Evolutionary conservation across 2,329 filamentous ascomycete species (phyloP).

Genomic region (Xylariaceae sp.): DNA sequence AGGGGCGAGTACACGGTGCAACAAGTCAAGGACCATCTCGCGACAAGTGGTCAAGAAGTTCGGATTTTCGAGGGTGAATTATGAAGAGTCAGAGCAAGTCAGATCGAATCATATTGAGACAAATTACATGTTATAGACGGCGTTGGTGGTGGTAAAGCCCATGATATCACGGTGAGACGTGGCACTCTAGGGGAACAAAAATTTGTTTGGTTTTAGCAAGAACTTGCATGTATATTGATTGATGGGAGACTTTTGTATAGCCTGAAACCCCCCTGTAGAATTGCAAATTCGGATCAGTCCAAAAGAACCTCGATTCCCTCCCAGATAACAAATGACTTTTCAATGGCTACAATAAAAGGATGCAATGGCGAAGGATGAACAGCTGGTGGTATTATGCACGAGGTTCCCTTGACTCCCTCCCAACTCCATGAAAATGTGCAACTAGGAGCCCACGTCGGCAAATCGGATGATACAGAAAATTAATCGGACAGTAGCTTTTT

Average conservation of each 20-base stretch:
- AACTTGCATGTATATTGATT: conserved; percentile 16
- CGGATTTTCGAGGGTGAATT: conserved; percentile 65
- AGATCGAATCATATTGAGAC: background rate
- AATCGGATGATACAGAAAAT: background rate
- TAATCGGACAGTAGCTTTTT: background rate
- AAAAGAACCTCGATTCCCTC: conserved; percentile 7
- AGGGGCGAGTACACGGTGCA: conserved; percentile 89
- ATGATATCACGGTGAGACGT: conserved; percentile 1
- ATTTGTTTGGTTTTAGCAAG: background rate
- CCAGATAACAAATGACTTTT: conserved; percentile 9
- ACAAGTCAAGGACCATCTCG: conserved; percentile 83
- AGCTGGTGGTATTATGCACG: background rate
- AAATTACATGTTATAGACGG: conserved; percentile 18
- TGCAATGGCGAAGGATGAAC: conserved; percentile 8
- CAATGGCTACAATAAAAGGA: background rate
- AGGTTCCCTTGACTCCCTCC: background rate
- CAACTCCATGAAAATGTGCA: conserved; percentile 9
- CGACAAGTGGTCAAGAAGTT: conserved; percentile 67
- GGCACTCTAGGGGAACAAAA: background rate
- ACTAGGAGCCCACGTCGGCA: background rate
- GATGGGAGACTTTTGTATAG: conserved; percentile 8
- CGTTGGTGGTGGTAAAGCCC: conserved; percentile 17
- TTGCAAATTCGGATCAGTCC: conserved; percentile 10
- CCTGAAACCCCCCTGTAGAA: conserved; percentile 5
- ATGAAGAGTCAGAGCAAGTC: conserved; percentile 19